A percentile compares a stretch with the other conserved stretches of the same genome.
These are phyloP conservation scores for Pichia sp. DNA, from an alignment of 1,139 yeast genomes.

Conservation along the genomic window DNA sequence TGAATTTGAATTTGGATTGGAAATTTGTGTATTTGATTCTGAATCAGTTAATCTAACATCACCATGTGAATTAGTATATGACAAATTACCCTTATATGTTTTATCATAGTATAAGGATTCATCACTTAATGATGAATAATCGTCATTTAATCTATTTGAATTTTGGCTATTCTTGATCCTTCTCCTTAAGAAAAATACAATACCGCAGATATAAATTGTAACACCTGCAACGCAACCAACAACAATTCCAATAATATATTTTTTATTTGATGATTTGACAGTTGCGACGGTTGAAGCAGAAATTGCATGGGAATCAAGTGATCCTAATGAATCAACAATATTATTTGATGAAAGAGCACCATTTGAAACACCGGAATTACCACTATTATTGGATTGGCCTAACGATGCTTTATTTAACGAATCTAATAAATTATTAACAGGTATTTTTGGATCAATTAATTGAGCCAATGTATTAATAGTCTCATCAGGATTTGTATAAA, in stretches of 20 bases:
- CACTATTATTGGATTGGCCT: neutral
- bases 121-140: conserved; percentile 10
- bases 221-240: conserved; percentile 69
- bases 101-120: neutral
- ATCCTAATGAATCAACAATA: conserved; percentile 25
- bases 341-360: neutral
- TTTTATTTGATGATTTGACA: conserved; percentile 25
- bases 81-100: neutral
- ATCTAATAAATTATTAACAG: conserved; percentile 47
- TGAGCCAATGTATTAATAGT: conserved; percentile 45
- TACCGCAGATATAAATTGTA: conserved; percentile 46
- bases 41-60: conserved; percentile 12
- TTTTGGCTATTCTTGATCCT: conserved; percentile 22
- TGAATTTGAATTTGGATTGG: too few relatives aligned
- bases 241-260: conserved; percentile 51
- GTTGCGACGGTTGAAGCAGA: conserved; percentile 12
- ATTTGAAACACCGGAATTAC: neutral
- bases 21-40: conserved; percentile 1
- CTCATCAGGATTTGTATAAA: conserved; percentile 46
- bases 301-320: conserved; percentile 26
- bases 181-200: conserved; percentile 36
- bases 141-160: conserved; percentile 2
- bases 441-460: conserved; percentile 59
- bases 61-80: conserved; percentile 10
- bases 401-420: conserved; percentile 1